These are phyloP conservation scores for Anthracocystis walkeri DNA, from an alignment of 1,284 basidiomycete genomes.

Conservation along the genomic window DNA sequence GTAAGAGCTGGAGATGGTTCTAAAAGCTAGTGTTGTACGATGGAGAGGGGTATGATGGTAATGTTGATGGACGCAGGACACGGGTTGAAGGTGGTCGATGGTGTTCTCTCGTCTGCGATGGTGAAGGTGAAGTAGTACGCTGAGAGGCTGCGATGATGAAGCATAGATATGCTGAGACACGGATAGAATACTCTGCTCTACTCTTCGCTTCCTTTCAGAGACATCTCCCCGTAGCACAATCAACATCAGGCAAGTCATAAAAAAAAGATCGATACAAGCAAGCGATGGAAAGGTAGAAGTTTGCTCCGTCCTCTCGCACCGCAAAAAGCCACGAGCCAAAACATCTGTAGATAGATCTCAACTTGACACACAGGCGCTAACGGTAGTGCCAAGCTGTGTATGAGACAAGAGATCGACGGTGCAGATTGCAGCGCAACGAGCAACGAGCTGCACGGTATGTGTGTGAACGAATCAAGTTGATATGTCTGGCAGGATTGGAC, in stretches of 20 bases:
- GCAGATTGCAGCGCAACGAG: conserved; percentile 2
- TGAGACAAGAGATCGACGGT: conserved; percentile 13
- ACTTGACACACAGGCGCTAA: background rate
- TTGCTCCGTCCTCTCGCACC: background rate
- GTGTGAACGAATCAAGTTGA: conserved; percentile 15
- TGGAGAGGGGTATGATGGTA: no score
- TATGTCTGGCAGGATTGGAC: conserved; percentile 40
- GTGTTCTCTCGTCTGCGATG: no score
- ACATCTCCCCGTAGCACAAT: no score
- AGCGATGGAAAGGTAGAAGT: conserved; percentile 21
- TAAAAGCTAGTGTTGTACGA: no score
- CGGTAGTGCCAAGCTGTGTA: no score
- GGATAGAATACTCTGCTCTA: no score
- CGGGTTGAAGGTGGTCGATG: no score
- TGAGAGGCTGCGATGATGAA: no score
- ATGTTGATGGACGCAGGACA: no score
- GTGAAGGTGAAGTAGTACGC: no score
- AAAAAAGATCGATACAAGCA: background rate
- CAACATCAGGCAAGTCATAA: background rate
- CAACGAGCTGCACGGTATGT: background rate
- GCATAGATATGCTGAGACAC: no score
- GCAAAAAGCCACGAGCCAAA: background rate
- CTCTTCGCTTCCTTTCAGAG: no score
- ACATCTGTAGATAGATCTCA: background rate
- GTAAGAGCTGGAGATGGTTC: background rate